phyloP scores from a whole-genome alignment of 371 early-diverging fungal species.

The Smittium culicis region DNA sequence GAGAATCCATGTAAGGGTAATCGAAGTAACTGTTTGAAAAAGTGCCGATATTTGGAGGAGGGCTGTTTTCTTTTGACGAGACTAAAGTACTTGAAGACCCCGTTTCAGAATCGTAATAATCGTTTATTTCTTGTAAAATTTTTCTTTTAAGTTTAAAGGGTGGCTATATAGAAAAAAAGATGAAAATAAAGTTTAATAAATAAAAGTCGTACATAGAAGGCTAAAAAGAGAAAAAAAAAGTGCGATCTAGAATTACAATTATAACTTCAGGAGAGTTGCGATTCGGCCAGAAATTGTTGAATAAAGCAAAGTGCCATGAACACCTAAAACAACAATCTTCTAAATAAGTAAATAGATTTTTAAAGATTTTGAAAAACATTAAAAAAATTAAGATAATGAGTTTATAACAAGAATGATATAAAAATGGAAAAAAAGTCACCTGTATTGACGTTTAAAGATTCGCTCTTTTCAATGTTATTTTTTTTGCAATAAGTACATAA shows the following conservation, averaged over 20 bases:
- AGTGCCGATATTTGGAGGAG: not conserved
- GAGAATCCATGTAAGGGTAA: not conserved
- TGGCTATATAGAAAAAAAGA: not conserved
- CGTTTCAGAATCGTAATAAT: not conserved
- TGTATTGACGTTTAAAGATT: too few species aligned
- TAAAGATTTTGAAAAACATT: too few species aligned
- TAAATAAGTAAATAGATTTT: too few species aligned
- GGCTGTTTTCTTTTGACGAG: not conserved
- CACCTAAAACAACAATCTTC: not conserved
- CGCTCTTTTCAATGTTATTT: not conserved
- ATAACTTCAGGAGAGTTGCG: not conserved
- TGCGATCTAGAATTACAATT: too few species aligned
- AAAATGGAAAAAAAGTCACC: too few species aligned
- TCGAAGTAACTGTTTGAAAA: not conserved
- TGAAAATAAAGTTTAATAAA: too few species aligned
- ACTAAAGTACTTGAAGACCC: not conserved
- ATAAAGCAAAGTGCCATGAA: not conserved
- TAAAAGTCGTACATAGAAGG: too few species aligned
- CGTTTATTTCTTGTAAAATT: not conserved
- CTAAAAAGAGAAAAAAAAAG: too few species aligned
- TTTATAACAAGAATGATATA: too few species aligned
- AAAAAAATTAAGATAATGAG: too few species aligned
- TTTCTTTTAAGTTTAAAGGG: not conserved
- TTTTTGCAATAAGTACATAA: not conserved
- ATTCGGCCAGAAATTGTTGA: not conserved